Evolutionary conservation across 1,139 yeast species (phyloP), one percentile per base, ranked within the genome.

Genomic region (Geotrichum candidum): DNA sequence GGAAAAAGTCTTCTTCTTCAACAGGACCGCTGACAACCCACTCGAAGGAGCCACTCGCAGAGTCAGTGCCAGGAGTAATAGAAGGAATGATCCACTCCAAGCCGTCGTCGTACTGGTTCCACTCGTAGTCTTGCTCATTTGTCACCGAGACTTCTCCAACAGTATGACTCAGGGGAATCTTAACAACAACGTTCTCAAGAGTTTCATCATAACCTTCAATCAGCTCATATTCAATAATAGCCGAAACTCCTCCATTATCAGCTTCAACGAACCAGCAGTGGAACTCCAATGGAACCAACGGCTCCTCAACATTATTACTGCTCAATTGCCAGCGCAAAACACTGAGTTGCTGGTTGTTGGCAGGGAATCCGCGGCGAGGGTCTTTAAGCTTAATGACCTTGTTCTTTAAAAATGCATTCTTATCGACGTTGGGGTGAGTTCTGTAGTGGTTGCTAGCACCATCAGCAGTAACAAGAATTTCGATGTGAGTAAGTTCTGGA

Each of bases 381-480:
- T 91, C 96, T 72, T 88, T 90, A 70, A 92, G 83, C 1, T 88
- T 87, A 71, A 94, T 85, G 53, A 82, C 76, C 65, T 82, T 80
- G 38, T 79, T 75, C 29, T 80, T 74, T 56, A 82, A 79, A 74
- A 92, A 94, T 70, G 84, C 76, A 57, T 78, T 79, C 72, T 90
- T 87, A 77, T 94, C 97, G 67, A 94, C 96, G 73, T 92, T 91
- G 65, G 99, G 99, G 77, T 94, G 97, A 35, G 98, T 90, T 75
- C 92, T 92, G 79, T 84, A 94, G 72, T 87, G 94, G 46, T 78
- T 65, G 23, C 78, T 74, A 53, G 78, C 76, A 59, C 79, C 80
- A 55, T 75, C 80, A 51, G 85, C 79, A 56, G 79, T 73, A 65
- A 92, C 79, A 65, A 84, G 73, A 63, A 92, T 80, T 72, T 83